These are phyloP conservation scores for Populus ilicifolia DNA, from an alignment of 345 rosid genomes.

Conservation along the genomic window DNA sequence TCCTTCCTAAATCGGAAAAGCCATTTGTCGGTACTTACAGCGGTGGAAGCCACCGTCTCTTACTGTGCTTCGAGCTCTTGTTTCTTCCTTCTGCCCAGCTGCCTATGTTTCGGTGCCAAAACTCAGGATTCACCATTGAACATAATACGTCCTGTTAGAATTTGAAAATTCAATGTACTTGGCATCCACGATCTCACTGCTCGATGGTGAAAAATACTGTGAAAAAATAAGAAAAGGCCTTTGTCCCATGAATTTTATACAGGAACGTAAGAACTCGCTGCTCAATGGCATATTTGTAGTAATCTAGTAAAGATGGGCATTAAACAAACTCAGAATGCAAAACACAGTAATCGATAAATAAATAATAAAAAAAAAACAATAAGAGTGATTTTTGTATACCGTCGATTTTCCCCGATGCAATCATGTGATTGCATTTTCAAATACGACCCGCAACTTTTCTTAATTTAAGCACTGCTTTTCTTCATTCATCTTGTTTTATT, in stretches of 20 bases:
- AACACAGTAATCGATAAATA: background rate
- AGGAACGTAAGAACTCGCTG: background rate
- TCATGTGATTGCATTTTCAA: background rate
- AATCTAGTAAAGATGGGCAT: background rate
- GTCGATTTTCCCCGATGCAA: conserved; percentile 2
- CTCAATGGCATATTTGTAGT: conserved; percentile 8
- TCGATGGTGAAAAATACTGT: too few relatives aligned
- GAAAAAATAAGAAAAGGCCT: too few relatives aligned
- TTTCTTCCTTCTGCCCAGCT: conserved; percentile 74
- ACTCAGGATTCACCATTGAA: conserved; percentile 79
- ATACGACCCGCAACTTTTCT: background rate
- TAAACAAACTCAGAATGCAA: too few relatives aligned
- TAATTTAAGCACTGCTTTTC: too few relatives aligned
- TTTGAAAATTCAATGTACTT: conserved; percentile 1
- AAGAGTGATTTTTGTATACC: background rate
- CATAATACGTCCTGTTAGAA: conserved; percentile 65
- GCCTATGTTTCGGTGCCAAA: conserved; percentile 82
- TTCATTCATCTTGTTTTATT: too few relatives aligned
- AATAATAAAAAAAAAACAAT: background rate
- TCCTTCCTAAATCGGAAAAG: conserved; percentile 62
- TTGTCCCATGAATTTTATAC: background rate
- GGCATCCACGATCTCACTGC: background rate
- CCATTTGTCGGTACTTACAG: conserved; percentile 73
- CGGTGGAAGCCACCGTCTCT: conserved; percentile 94
- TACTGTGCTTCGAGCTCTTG: conserved; percentile 60